A percentile compares a stretch with the other conserved stretches of the same genome.
phyloP scores from a whole-genome alignment of 352 stramenopile genomes.

The Pseudoperonospora humuli region DNA sequence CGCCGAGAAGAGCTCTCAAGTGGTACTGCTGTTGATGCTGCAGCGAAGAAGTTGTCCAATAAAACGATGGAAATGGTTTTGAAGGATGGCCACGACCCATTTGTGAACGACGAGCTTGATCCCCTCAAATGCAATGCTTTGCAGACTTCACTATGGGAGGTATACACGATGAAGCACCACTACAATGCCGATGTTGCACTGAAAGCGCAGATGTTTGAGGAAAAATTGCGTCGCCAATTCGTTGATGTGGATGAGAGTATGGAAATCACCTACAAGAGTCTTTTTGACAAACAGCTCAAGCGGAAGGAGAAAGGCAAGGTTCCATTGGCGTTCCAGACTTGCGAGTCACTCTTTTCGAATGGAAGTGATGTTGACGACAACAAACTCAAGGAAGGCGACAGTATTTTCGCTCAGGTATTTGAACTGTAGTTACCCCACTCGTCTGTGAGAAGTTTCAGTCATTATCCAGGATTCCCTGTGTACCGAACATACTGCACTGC shows the following conservation, averaged over 20 bases:
- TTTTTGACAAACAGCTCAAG: constrained; percentile 78
- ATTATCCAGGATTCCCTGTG: too few species aligned
- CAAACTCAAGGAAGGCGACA: constrained; percentile 22
- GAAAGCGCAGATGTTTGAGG: constrained; percentile 88
- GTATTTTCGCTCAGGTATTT: constrained; percentile 65
- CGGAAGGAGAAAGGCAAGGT: constrained; percentile 75
- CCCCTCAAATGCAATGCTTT: constrained; percentile 71
- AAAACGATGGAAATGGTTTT: constrained; percentile 55
- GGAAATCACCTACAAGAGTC: constrained; percentile 74
- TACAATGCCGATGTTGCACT: constrained; percentile 91
- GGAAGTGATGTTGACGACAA: constrained; percentile 4
- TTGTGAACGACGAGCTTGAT: constrained; percentile 60
- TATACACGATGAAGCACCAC: constrained; percentile 90
- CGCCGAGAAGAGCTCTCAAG: constrained; percentile 68
- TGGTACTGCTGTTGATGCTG: constrained; percentile 61
- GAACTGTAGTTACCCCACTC: too few species aligned
- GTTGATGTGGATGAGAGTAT: constrained; percentile 63
- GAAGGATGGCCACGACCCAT: constrained; percentile 77
- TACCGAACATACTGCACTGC: too few species aligned
- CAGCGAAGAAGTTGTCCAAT: constrained; percentile 56
- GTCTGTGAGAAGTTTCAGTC: too few species aligned
- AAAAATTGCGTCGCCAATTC: constrained; percentile 74
- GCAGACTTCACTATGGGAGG: constrained; percentile 94
- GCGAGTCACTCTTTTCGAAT: constrained; percentile 44
- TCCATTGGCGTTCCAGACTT: constrained; percentile 60